Base-by-base conservation (phyloP, 1,284 basidiomycete genomes). In the Pyrrhoderma noxium region DNA sequence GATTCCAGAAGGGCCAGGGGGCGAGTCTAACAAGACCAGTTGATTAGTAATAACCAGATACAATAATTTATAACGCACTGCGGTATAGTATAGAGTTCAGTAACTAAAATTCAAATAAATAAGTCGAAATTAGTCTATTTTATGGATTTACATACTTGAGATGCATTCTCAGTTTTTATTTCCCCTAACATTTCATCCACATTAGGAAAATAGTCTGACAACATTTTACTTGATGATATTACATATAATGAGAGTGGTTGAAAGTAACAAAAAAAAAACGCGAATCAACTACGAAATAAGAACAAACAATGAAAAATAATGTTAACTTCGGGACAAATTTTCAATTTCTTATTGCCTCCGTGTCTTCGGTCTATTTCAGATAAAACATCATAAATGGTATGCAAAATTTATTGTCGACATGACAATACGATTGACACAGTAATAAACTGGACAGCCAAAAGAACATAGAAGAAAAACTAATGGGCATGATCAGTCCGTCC, bases 401-500 rank as follows among this genome's bases (percentile, higher is more conserved):
- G 27, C 27, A 5, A 31, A 5, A 11, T 31, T 31, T 31, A 31
- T n/a, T 31, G 27, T 31, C 27, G 5, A 31, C 27, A 31, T 5
- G 27, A 11, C 7, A 5, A 5, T 31, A 5, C 7, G 27, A 31
- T 5, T 31, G n/a, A 40, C n/a, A 14, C n/a, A n/a, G n/a, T n/a
- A 40, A 40, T 31, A 42, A 7, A 37, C 39, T 40, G 42, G 8
- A n/a, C 61, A 85, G 83, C 83, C 83, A 18, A 84, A 79, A 64
- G 82, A 75, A 59, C 66, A 67, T 45, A 72, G 73, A 53, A 66
- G 64, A 55, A 74, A 75, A 51, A 64, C 62, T n/a, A 62, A 62
- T 27, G 66, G 59, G 2, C 82, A 85, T 58, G 69, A 71, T 35
- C 67, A 74, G 39, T 76, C 80, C n/a, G 77, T 69, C 44, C 76